Evolutionary conservation across 371 early-diverging fungal genomes (phyloP), one percentile per base, ranked within the genome.

Genomic region (Syncephalastrum monosporum): DNA sequence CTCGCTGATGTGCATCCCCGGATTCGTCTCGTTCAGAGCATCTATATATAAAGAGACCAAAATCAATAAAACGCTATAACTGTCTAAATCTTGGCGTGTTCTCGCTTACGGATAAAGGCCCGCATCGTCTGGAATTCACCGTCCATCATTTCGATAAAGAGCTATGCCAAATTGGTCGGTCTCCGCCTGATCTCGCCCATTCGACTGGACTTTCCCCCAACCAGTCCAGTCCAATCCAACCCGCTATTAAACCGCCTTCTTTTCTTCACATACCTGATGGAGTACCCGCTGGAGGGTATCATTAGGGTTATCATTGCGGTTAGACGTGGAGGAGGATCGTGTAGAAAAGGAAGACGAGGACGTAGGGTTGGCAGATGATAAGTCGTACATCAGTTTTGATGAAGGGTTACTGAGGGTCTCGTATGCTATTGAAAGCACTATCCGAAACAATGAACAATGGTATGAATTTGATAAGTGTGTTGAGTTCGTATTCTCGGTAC

Each of bases 71-170:
- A 2, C 21, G 21, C 21, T 1, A 21, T 1, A 21, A 21, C 21
- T 21, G 21, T 2, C 21, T 21, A 21, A 21, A 21, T 21, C 2
- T 21, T 21, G 21, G 21, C 21, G 21, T 21, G 21, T 15, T 47
- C 14, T 19, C 16, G 74, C 79, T 67, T 77, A 86, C 86, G 71
- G 47, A 86, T 81, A 67, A 86, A 79, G 23, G 79, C 72, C n/a
- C 81, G 71, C 59, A 86, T 78, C 17, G 78, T 82, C 55, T 83
- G 79, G 64, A 84, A 86, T 63, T 86, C 87, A 45, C 87, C 87
- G 55, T 83, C 84, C 75, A 84, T 71, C 68, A 86, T 82, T 64
- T 86, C 87, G 42, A 78, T 74, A 57, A 83, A 86, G 47, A 82
- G 56, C 80, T 82, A 60, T 8, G 49, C 44, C 8, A 50, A 29